Conservation (phyloP, 2,329 filamentous ascomycete species). For the Chrysosporium queenslandicum region DNA sequence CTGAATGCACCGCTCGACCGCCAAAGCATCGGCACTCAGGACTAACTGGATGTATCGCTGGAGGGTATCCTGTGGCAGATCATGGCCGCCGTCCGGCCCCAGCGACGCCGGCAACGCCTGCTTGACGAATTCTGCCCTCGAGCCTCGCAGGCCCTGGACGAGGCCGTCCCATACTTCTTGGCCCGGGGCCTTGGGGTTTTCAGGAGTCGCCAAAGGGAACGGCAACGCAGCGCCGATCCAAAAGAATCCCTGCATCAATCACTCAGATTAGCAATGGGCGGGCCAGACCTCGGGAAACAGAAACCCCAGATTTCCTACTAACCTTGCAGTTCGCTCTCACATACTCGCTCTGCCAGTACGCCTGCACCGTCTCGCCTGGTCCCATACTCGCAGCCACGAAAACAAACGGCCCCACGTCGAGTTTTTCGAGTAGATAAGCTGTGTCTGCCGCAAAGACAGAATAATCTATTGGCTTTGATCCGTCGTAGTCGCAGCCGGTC, state of each 20-base stretch:
- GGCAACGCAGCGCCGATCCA: constrained; percentile 23
- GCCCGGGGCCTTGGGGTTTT: constrained; percentile 20
- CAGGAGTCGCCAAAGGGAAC: constrained; percentile 17
- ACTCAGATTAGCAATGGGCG: background rate
- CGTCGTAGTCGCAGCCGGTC: constrained; percentile 17
- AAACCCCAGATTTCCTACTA: background rate
- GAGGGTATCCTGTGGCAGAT: constrained; percentile 17
- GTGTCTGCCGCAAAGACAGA: constrained; percentile 25
- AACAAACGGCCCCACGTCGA: constrained; percentile 20
- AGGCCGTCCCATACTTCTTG: constrained; percentile 23
- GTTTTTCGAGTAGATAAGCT: constrained; percentile 18
- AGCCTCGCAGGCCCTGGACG: constrained; percentile 19
- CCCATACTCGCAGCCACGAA: constrained; percentile 26
- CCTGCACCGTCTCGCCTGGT: constrained; percentile 23
- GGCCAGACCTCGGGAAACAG: background rate
- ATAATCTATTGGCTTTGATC: constrained; percentile 20
- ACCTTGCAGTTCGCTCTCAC: constrained; percentile 20
- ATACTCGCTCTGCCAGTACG: constrained; percentile 20
- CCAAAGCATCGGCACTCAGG: constrained; percentile 22
- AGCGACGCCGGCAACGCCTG: constrained; percentile 20
- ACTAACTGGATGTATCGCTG: constrained; percentile 20
- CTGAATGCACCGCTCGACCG: constrained; percentile 24
- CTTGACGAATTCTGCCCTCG: constrained; percentile 19
- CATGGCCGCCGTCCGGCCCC: constrained; percentile 17
- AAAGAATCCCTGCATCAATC: constrained; percentile 19